Conservation (phyloP, 805 yeast species). For the Nakazawaea populi region DNA sequence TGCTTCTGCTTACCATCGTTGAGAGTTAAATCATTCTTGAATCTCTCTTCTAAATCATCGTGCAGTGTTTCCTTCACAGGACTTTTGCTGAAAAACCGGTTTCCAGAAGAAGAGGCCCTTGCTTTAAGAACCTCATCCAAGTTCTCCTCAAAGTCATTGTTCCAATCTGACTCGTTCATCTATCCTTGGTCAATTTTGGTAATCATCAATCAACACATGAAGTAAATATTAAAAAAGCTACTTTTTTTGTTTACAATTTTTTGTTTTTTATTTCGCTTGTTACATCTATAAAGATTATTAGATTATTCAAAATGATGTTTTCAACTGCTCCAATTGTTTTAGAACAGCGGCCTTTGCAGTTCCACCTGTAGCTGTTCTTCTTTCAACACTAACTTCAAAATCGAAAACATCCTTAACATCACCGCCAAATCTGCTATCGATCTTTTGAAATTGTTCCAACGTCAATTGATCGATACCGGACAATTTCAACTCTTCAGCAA, state of each 20-base stretch:
- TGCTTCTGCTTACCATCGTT: neutral
- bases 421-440: slow-evolving; percentile 72
- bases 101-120: neutral
- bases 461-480: slow-evolving; percentile 84
- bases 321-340: slow-evolving; percentile 52
- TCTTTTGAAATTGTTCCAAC: slow-evolving; percentile 68
- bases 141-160: slow-evolving; percentile 9
- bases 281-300: neutral
- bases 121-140: slow-evolving; percentile 7
- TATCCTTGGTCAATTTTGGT: neutral
- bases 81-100: slow-evolving; percentile 8
- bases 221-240: too few species aligned
- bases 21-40: neutral
- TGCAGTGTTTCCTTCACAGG: slow-evolving; percentile 2
- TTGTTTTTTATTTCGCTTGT: neutral
- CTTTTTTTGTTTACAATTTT: neutral
- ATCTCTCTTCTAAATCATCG: neutral
- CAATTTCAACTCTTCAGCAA: slow-evolving; percentile 72
- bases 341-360: slow-evolving; percentile 89
- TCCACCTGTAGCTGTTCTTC: slow-evolving; percentile 96
- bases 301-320: neutral
- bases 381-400: slow-evolving; percentile 92
- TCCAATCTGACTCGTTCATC: slow-evolving; percentile 10
- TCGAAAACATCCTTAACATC: slow-evolving; percentile 86
- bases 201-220: too few species aligned